Evolutionary conservation across 495 filamentous ascomycete species (phyloP).

Genomic region (Xylaria palmicola): DNA sequence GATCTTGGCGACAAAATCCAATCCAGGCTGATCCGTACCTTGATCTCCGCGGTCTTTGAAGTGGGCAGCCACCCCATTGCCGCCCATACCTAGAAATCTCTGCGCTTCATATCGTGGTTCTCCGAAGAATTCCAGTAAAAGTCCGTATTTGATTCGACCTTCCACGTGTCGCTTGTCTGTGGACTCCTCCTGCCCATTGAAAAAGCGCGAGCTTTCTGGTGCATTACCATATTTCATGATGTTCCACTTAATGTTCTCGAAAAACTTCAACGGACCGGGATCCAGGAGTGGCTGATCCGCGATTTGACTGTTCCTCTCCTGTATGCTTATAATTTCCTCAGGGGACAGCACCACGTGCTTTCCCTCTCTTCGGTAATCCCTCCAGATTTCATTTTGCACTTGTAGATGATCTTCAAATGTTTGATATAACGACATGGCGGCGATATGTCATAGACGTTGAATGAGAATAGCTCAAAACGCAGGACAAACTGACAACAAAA

Average conservation of each 20-base stretch:
- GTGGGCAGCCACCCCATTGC: slow-evolving; percentile 4
- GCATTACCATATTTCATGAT: too few relatives aligned
- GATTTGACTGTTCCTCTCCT: too few relatives aligned
- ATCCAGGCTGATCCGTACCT: neutral
- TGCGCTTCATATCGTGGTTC: neutral
- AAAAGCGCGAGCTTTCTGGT: too few relatives aligned
- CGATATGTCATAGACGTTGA: neutral
- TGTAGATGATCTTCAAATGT: neutral
- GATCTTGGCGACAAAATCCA: slow-evolving; percentile 4
- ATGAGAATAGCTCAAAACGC: neutral
- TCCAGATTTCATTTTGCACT: neutral
- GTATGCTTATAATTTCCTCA: too few relatives aligned
- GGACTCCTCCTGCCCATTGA: neutral
- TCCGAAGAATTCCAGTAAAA: neutral
- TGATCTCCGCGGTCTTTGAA: neutral
- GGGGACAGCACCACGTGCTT: too few relatives aligned
- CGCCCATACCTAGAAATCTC: neutral
- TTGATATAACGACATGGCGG: too few relatives aligned
- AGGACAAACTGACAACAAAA: too few relatives aligned
- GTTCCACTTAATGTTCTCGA: too few relatives aligned
- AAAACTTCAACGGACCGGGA: too few relatives aligned
- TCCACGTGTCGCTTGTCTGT: neutral
- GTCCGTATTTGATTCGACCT: neutral
- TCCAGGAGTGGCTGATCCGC: too few relatives aligned
- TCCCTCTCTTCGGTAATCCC: neutral